A percentile compares a stretch with the other conserved stretches of the same genome.
Conservation (phyloP, 768 basidiomycete species). For the Chlorophyllum brunneum region DNA sequence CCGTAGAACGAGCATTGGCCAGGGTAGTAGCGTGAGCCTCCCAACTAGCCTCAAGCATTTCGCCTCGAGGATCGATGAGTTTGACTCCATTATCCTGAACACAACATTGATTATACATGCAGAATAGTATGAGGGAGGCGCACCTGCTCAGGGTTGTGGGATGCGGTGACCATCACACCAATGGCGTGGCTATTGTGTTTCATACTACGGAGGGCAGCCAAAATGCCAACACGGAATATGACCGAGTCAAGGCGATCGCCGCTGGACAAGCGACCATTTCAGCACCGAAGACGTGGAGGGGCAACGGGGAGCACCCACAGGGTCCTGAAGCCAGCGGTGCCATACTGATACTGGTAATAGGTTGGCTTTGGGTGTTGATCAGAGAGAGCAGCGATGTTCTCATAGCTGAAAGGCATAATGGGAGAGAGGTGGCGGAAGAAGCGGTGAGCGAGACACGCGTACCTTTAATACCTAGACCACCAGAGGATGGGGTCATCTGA, state of each 20-base stretch:
- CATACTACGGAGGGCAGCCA: constrained; percentile 90
- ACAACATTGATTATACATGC: constrained; percentile 11
- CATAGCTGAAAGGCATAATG: constrained; percentile 23
- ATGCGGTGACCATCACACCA: constrained; percentile 98
- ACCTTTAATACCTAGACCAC: not conserved
- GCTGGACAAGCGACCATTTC: constrained; percentile 32
- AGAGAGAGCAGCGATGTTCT: constrained; percentile 44
- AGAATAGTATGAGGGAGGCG: constrained; percentile 19
- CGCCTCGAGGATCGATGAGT: constrained; percentile 93
- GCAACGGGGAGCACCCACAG: constrained; percentile 47
- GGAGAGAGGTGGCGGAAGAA: not conserved
- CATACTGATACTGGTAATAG: constrained; percentile 75
- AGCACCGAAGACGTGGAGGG: constrained; percentile 4
- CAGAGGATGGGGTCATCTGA: constrained; percentile 19
- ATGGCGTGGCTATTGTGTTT: constrained; percentile 87
- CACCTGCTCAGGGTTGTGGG: constrained; percentile 98
- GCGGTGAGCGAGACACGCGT: not conserved
- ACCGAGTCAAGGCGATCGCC: constrained; percentile 78
- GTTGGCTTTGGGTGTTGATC: constrained; percentile 72
- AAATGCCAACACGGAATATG: constrained; percentile 88
- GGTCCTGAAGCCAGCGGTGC: constrained; percentile 93
- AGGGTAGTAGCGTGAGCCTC: constrained; percentile 82
- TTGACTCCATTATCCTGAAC: constrained; percentile 98
- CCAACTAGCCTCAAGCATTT: constrained; percentile 96
- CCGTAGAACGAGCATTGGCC: constrained; percentile 77